Evolutionary conservation across 2,329 filamentous ascomycete genomes (phyloP), one percentile per base, ranked within the genome.

Genomic region (Aureobasidium sp.): DNA sequence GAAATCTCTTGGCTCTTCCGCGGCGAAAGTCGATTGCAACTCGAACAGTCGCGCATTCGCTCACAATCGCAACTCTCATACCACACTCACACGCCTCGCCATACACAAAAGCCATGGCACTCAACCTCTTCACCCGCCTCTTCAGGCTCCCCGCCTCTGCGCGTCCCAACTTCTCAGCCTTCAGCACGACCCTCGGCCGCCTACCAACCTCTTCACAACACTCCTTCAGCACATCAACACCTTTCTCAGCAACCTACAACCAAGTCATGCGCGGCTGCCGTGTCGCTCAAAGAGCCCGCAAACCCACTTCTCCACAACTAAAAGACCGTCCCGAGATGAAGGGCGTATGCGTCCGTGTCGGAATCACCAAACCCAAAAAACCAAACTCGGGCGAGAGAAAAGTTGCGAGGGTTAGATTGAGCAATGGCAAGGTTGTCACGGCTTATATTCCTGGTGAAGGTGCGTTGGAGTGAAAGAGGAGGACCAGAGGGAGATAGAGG

Each of bases 371-470:
- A 66, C 93, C 93, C 54, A 98, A 98, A 83, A 98, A 98, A 74
- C 93, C 93, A 60, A 98, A 98, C 72, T 98, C 93, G 24, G 93
- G 90, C 53, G 90, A 97, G 78, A 79, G 93, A 59, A 98, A 98
- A 77, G 93, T 89, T 55, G 91, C 91, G 2, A 88, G 91, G 76
- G 85, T 98, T 17, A 79, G 90, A 61, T 75, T 98, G 67, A 93
- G 87, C 56, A 90, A 82, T 59, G 93, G 93, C 53, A 88, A 84
- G 66, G 80, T 94, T 55, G 78, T 98, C 58, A 95, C 89, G 55
- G 88, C 88, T 22, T 97, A 96, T 74, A 96, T 98, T 65, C 90
- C 90, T 29, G 93, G 93, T 49, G 91, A 97, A 80, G 91, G 80
- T 82, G 63, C 32, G 71, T 63, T 51, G 29, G 57, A 25, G 45